Conservation (phyloP, 2,329 filamentous ascomycete genomes). For the Cladosporium sp. region DNA sequence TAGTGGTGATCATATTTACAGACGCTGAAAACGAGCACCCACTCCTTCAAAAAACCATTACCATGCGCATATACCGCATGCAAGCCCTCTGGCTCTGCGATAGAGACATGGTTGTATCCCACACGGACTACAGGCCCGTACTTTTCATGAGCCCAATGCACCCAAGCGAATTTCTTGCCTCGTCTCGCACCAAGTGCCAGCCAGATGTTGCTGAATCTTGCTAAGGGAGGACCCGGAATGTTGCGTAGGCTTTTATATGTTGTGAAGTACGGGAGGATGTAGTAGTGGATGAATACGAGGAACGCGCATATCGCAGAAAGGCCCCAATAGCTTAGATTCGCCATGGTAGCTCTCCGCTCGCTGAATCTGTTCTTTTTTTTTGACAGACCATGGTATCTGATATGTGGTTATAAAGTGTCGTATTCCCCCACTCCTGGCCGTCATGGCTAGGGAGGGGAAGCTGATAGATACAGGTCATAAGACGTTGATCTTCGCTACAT, state of each 20-base stretch:
- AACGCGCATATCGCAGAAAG: not conserved
- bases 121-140: conserved; percentile 10
- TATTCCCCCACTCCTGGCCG: not conserved
- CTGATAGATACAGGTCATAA: not conserved
- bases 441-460: not conserved
- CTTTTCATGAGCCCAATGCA: conserved; percentile 24
- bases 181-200: conserved; percentile 27
- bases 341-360: not conserved
- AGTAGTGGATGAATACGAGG: conserved; percentile 21
- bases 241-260: conserved; percentile 26
- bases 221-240: conserved; percentile 29
- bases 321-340: not conserved
- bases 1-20: not conserved
- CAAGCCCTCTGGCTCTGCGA: conserved; percentile 30
- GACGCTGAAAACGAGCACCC: not conserved
- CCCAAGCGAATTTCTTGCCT: conserved; percentile 30
- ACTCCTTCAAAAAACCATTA: conserved; percentile 40
- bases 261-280: conserved; percentile 30
- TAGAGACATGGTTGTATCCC: conserved; percentile 25
- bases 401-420: not conserved
- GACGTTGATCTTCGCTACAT: not conserved
- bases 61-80: conserved; percentile 36
- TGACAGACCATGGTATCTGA: not conserved
- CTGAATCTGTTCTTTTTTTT: not conserved
- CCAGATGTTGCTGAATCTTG: conserved; percentile 31